These are phyloP conservation scores for Cadophora sp. DNA, from an alignment of 2,329 filamentous ascomycete species.

Conservation along the genomic window DNA sequence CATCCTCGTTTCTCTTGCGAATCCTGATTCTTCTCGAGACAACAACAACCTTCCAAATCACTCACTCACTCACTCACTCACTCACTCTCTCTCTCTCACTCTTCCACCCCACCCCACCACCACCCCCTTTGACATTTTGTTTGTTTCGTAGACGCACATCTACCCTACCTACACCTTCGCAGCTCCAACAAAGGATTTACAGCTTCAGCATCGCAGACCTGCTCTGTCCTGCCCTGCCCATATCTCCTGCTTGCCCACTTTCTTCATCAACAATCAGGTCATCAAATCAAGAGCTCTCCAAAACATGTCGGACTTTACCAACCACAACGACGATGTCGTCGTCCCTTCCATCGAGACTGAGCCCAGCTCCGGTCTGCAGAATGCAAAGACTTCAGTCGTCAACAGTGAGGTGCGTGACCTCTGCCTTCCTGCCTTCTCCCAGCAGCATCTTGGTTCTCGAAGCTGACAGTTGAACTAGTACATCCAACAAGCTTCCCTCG, in stretches of 20 bases:
- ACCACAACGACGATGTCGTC: slow-evolving; percentile 30
- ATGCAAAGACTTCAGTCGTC: slow-evolving; percentile 36
- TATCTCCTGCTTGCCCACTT: too few species aligned
- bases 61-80: slow-evolving; percentile 3
- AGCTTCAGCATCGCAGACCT: background rate
- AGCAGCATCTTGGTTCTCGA: slow-evolving; percentile 18
- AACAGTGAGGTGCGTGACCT: slow-evolving; percentile 40
- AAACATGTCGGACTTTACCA: slow-evolving; percentile 37
- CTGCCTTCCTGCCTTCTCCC: slow-evolving; percentile 8
- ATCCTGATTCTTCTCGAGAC: slow-evolving; percentile 4
- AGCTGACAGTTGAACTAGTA: slow-evolving; percentile 39
- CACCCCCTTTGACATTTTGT: background rate
- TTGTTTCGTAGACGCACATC: background rate
- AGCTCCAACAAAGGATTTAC: slow-evolving; percentile 12
- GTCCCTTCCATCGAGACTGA: slow-evolving; percentile 38
- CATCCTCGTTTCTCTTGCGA: slow-evolving; percentile 19
- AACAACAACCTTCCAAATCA: too few species aligned
- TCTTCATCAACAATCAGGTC: slow-evolving; percentile 18
- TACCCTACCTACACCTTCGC: background rate
- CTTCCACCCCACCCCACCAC: too few species aligned
- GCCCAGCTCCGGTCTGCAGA: slow-evolving; percentile 31
- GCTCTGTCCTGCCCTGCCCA: too few species aligned
- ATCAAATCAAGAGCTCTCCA: slow-evolving; percentile 23
- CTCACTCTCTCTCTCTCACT: too few species aligned
- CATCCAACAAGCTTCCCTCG: slow-evolving; percentile 34